phyloP scores from a whole-genome alignment of 495 filamentous ascomycete species.

The Articulospora tetracladia region DNA sequence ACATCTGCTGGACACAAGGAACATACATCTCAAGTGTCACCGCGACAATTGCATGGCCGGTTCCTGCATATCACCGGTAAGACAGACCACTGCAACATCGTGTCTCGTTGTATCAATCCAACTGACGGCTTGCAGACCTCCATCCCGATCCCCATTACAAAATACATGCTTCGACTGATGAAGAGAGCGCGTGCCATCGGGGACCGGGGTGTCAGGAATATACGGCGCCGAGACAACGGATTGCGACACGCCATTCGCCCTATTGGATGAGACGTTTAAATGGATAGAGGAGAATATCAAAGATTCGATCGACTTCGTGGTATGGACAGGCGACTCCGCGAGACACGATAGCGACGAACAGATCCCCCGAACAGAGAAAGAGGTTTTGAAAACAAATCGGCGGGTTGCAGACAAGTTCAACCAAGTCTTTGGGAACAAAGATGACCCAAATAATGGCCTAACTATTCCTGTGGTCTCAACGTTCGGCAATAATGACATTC shows the following conservation, averaged over 20 bases:
- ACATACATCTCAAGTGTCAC: slow-evolving; percentile 2
- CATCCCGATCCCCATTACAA: slow-evolving; percentile 88
- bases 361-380: slow-evolving; percentile 66
- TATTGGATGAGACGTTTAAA: slow-evolving; percentile 85
- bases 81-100: not conserved
- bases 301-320: slow-evolving; percentile 85
- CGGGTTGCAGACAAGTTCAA: slow-evolving; percentile 72
- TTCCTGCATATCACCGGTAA: slow-evolving; percentile 97
- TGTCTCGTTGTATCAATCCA: not conserved
- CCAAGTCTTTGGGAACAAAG: slow-evolving; percentile 58
- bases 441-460: slow-evolving; percentile 52
- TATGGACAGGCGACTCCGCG: slow-evolving; percentile 97
- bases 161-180: slow-evolving; percentile 63
- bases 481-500: slow-evolving; percentile 95
- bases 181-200: slow-evolving; percentile 75
- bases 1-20: slow-evolving; percentile 1
- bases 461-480: slow-evolving; percentile 82
- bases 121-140: slow-evolving; percentile 57
- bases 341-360: slow-evolving; percentile 91
- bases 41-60: slow-evolving; percentile 59
- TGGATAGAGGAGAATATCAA: slow-evolving; percentile 87
- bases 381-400: slow-evolving; percentile 73
- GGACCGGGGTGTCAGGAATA: slow-evolving; percentile 68
- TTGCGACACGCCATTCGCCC: slow-evolving; percentile 77
- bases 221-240: slow-evolving; percentile 82